These are phyloP conservation scores for Aspergillus aculeatinus DNA, from an alignment of 2,329 filamentous ascomycete genomes.

Conservation along the genomic window DNA sequence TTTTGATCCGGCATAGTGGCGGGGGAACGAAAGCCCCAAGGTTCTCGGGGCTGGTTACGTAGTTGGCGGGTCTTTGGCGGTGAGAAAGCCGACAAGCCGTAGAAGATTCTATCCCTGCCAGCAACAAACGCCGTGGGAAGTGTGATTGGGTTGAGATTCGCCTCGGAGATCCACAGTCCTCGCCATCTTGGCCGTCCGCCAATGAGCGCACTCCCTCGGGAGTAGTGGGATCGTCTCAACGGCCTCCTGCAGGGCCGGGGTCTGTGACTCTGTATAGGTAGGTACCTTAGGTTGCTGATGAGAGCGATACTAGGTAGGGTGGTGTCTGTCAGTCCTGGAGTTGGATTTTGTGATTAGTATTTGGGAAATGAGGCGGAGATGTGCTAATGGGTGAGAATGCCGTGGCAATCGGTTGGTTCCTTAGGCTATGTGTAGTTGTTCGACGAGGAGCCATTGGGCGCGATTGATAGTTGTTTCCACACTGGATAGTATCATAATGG, in stretches of 20 bases:
- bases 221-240: not conserved
- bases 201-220: not conserved
- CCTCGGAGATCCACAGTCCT: conserved; percentile 5
- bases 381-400: no score
- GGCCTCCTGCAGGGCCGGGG: not conserved
- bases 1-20: not conserved
- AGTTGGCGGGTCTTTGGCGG: conserved; percentile 1
- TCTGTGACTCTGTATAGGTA: not conserved
- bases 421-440: no score
- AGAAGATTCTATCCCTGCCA: not conserved
- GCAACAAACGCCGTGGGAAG: not conserved
- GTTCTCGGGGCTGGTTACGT: conserved; percentile 3
- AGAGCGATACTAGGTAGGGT: no score
- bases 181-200: conserved; percentile 7
- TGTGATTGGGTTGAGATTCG: conserved; percentile 16
- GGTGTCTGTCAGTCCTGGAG: no score
- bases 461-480: not conserved
- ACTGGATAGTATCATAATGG: not conserved
- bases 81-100: no score
- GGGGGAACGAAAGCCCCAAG: not conserved
- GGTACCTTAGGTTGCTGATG: not conserved
- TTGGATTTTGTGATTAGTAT: no score
- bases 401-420: no score
- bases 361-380: no score
- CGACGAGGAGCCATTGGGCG: not conserved